Base-by-base conservation (phyloP, 768 basidiomycete species). In the Macrolepiota dolichaula region DNA sequence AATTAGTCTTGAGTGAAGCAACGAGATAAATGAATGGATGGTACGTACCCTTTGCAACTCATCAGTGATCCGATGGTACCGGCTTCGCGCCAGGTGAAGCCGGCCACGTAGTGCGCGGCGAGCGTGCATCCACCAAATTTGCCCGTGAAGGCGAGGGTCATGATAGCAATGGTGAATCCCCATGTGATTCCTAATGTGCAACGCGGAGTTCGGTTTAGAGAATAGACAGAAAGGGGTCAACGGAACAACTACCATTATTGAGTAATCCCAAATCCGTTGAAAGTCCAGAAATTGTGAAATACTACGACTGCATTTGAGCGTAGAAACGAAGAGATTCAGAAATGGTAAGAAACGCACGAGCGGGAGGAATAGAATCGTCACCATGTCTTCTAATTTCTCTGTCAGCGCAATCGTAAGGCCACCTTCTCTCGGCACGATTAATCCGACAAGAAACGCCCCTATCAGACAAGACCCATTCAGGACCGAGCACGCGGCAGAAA, bases 341-440 rank as follows among this genome's bases (percentile, higher is more conserved):
- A 32, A 32, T 32, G 29, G 29, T 3, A 3, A 32, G 7, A 32
- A 32, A 32, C 80, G 63, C 68, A 92, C 91, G 54, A 96, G 76
- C 3, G 95, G 95, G 11, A 97, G 75, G 74, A 97, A 96, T 47
- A 96, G 86, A 62, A 96, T 88, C 0, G 91, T 76, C 1, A 96
- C 91, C 83, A 97, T 87, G 74, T 98, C 96, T 74, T 99, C 97
- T n/a, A 98, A 76, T 69, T 96, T 98, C 67, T 96, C 93, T 0
- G 93, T 94, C 19, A 98, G 76, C 0, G 87, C 80, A 55, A 95
- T 92, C 0, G 90, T 85, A 36, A 99, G 85, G 2, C 90, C 90
- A 2, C 92, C 92, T 67, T 95, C 89, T 32, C 94, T 85, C 1
- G 97, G 96, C 6, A 98, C 88, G 58, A 89, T 83, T 49, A 92